Percentiles rank a stretch among this genome's conserved stretches.
These are phyloP conservation scores for Diaporthe citriasiana DNA, from an alignment of 2,329 filamentous ascomycete genomes.

Conservation along the genomic window DNA sequence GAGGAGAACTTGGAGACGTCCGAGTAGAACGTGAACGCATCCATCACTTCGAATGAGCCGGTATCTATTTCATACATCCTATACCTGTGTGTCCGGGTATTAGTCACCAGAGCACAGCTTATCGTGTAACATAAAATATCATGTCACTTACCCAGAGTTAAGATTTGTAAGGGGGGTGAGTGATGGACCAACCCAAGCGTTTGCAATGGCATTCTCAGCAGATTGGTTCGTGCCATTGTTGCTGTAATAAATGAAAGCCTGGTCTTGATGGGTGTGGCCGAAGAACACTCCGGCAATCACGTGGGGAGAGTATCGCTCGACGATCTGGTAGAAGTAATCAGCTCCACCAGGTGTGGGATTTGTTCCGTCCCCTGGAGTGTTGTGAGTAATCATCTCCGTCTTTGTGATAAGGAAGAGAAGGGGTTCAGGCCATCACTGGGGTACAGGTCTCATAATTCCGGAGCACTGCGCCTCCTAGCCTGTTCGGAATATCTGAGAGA, in stretches of 20 bases:
- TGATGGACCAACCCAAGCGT: constrained; percentile 59
- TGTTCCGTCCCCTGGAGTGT: constrained; percentile 56
- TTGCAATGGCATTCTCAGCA: constrained; percentile 54
- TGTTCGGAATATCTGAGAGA: no score
- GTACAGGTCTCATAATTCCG: no score
- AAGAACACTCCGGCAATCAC: constrained; percentile 59
- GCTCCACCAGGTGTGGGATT: constrained; percentile 64
- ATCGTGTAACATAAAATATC: neutral
- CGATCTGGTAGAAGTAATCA: constrained; percentile 57
- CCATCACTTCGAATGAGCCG: constrained; percentile 57
- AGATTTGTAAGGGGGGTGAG: constrained; percentile 64
- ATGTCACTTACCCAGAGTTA: constrained; percentile 49
- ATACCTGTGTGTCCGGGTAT: constrained; percentile 47
- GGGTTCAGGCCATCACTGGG: no score
- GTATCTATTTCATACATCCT: constrained; percentile 61
- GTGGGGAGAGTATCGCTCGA: constrained; percentile 58
- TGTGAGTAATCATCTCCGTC: neutral
- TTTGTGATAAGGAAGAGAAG: neutral
- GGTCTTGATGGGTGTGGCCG: constrained; percentile 59
- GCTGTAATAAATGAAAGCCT: constrained; percentile 59
- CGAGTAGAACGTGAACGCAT: constrained; percentile 58
- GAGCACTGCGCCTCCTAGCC: neutral
- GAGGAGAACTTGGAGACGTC: constrained; percentile 57
- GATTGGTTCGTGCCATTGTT: constrained; percentile 63
- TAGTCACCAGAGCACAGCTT: neutral